These are phyloP conservation scores for Leccinum truebloodii DNA, from an alignment of 768 basidiomycete genomes.

Conservation along the genomic window DNA sequence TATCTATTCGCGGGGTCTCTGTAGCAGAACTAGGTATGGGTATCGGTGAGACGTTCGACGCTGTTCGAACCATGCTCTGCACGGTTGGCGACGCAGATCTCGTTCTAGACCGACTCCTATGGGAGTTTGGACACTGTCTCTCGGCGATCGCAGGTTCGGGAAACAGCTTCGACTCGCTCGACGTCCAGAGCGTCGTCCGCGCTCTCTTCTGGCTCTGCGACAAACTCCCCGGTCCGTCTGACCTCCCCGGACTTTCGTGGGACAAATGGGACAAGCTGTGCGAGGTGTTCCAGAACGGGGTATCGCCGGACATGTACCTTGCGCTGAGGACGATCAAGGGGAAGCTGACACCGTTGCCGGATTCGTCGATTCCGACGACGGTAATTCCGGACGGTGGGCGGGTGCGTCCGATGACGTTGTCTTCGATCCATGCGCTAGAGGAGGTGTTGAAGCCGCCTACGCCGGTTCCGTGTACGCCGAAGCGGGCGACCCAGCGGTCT, in stretches of 20 bases:
- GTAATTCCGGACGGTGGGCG: conserved; percentile 39
- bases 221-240: conserved; percentile 45
- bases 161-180: conserved; percentile 31
- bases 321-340: conserved; percentile 36
- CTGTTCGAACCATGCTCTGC: conserved; percentile 26
- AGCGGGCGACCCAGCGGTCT: conserved; percentile 11
- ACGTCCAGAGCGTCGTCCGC: conserved; percentile 41
- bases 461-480: conserved; percentile 54
- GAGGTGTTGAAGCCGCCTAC: conserved; percentile 45
- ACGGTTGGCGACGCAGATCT: conserved; percentile 27
- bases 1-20: conserved; percentile 33
- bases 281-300: conserved; percentile 34
- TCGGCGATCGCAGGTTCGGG: conserved; percentile 30
- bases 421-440: conserved; percentile 46
- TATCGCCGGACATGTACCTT: conserved; percentile 29
- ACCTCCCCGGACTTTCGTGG: conserved; percentile 49
- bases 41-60: conserved; percentile 28
- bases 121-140: conserved; percentile 41
- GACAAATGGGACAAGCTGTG: conserved; percentile 50
- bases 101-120: conserved; percentile 18
- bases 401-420: conserved; percentile 36
- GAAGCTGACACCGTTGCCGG: conserved; percentile 31
- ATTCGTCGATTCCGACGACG: conserved; percentile 27
- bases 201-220: conserved; percentile 59
- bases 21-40: conserved; percentile 22